Evolutionary conservation across 192 early-diverging fungal genomes (phyloP), one percentile per base, ranked within the genome.

Genomic region (Martensiomyces pterosporus): DNA sequence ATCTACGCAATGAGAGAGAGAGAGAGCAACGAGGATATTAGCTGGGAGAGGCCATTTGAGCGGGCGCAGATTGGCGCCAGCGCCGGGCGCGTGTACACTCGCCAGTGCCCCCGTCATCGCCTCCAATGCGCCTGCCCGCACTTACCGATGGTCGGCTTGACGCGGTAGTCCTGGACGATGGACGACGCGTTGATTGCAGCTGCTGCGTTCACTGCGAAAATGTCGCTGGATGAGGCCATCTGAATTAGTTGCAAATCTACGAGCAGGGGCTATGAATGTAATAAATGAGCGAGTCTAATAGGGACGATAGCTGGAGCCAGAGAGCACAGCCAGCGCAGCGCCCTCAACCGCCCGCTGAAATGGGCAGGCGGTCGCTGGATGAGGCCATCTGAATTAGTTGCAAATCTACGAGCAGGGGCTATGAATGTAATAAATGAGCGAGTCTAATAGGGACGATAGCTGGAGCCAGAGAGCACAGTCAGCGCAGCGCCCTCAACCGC

Each of bases 1-100:
- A 70, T 99, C 95, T 96, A 65, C 27, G 10, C n/a, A 14, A 52
- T 13, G 5, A 55, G 26, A 33, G 39, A 27, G 16, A 24, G 29
- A 7, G 16, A 19, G 29, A 17, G 26, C 26, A 18, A 43, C 23
- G 5, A 14, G 0, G 22, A 6, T n/a, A 9, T 4, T 39, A 5
- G 4, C 48, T 0, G 18, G 2, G 7, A n/a, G 14, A 4, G 8
- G 16, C 26, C 47, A 13, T 19, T 22, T 29, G 39, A 4, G n/a
- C n/a, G n/a, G n/a, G n/a, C n/a, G n/a, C n/a, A n/a, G n/a, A 32
- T 32, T 32, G 6, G 12, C 12, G 29, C 12, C 12, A 32, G 29
- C 12, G 6, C 6, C 6, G 12, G 5, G 29, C 5, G 29, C 29
- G 6, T 8, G 29, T 8, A 5, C 5, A 32, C 29, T 12, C 5